phyloP scores from a whole-genome alignment of 177 flowering plant species.

The Vitis hybrid region DNA sequence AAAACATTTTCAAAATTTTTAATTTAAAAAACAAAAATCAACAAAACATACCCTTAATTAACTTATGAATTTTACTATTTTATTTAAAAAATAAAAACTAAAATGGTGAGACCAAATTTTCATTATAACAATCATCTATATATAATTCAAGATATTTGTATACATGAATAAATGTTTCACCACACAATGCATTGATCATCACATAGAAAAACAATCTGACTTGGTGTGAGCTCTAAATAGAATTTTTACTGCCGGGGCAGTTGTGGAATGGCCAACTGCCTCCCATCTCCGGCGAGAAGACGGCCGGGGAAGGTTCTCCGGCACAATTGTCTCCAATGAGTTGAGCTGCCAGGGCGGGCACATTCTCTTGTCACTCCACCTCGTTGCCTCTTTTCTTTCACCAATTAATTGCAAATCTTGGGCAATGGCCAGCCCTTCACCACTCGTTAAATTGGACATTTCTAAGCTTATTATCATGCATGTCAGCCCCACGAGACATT shows the following conservation, averaged over 20 bases:
- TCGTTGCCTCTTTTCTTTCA: neutral
- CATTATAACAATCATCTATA: too few species aligned
- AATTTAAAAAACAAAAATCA: too few species aligned
- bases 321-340: slow-evolving; percentile 56
- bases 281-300: slow-evolving; percentile 44
- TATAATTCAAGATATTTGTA: too few species aligned
- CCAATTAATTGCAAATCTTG: neutral
- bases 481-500: slow-evolving; percentile 24
- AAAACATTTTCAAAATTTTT: too few species aligned
- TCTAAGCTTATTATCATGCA: slow-evolving; percentile 31
- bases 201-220: too few species aligned
- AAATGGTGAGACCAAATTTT: too few species aligned
- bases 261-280: slow-evolving; percentile 12
- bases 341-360: slow-evolving; percentile 53
- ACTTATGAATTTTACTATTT: too few species aligned
- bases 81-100: too few species aligned
- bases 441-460: slow-evolving; percentile 1
- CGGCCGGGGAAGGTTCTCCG: slow-evolving; percentile 64
- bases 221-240: too few species aligned
- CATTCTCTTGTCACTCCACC: slow-evolving; percentile 51
- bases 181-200: too few species aligned
- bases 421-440: slow-evolving; percentile 14
- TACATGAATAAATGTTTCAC: too few species aligned
- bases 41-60: too few species aligned
- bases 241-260: neutral